Percentiles rank a stretch among this genome's conserved stretches.
Conservation (phyloP, 208 protist species). For the Trypanosoma theileri region DNA sequence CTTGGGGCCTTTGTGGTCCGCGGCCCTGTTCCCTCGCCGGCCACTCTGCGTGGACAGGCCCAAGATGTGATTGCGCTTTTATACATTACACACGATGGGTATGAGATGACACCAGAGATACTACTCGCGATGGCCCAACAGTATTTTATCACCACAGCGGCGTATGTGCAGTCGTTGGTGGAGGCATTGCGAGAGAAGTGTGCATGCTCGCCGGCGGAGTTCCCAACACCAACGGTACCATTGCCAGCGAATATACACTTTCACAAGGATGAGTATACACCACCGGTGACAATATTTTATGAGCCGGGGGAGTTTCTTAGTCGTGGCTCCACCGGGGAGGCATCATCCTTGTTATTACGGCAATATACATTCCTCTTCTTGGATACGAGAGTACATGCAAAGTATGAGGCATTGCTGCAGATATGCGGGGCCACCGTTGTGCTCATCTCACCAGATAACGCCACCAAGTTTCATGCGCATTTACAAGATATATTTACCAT, state of each 20-base stretch:
- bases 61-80: slow-evolving; percentile 61
- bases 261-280: slow-evolving; percentile 50
- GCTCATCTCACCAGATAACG: slow-evolving; percentile 22
- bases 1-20: slow-evolving; percentile 55
- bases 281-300: slow-evolving; percentile 56
- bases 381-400: slow-evolving; percentile 26
- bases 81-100: slow-evolving; percentile 55
- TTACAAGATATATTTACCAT: neutral
- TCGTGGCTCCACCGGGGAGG: slow-evolving; percentile 28
- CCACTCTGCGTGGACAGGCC: slow-evolving; percentile 51
- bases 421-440: slow-evolving; percentile 40
- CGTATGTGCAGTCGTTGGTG: slow-evolving; percentile 44
- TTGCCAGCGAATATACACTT: slow-evolving; percentile 39
- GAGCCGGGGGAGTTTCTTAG: slow-evolving; percentile 53
- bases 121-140: slow-evolving; percentile 56
- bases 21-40: slow-evolving; percentile 40
- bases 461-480: slow-evolving; percentile 11
- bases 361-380: slow-evolving; percentile 46
- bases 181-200: slow-evolving; percentile 31
- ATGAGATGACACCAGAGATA: slow-evolving; percentile 50
- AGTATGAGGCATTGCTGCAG: slow-evolving; percentile 34
- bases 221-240: slow-evolving; percentile 41
- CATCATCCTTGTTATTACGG: slow-evolving; percentile 25
- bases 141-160: slow-evolving; percentile 68
- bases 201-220: slow-evolving; percentile 38